Percentiles rank a stretch among this genome's conserved stretches.
Evolutionary conservation across 106 monocot species (phyloP).

Genomic region (Dendrobium huoshanense): DNA sequence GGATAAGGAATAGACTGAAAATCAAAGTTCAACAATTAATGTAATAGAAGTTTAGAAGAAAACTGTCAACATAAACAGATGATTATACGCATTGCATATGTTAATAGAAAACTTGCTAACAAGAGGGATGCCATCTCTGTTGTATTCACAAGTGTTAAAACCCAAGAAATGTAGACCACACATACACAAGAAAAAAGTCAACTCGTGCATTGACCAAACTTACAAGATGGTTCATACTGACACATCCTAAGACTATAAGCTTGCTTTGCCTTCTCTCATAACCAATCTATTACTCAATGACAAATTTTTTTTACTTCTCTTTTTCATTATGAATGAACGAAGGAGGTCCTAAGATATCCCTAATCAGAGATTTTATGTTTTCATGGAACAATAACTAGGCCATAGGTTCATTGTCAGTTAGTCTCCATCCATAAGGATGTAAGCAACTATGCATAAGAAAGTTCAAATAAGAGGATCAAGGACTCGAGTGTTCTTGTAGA

Average conservation of each 20-base stretch:
- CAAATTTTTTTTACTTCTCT: not conserved
- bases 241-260: not conserved
- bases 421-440: not conserved
- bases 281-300: not conserved
- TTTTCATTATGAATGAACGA: not conserved
- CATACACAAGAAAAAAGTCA: not conserved
- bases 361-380: no score
- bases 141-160: not conserved
- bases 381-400: not conserved
- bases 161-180: not conserved
- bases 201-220: not conserved
- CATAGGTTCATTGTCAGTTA: not conserved
- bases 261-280: not conserved
- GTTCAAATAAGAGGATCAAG: not conserved
- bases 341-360: not conserved
- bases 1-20: constrained; percentile 95
- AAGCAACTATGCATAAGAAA: not conserved
- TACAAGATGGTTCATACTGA: not conserved
- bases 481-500: not conserved
- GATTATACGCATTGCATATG: not conserved
- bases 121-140: not conserved
- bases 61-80: not conserved
- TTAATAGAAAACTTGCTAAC: not conserved
- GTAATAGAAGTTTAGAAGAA: not conserved
- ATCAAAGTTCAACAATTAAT: constrained; percentile 4